Percentiles rank a stretch among this genome's conserved stretches.
phyloP scores from a whole-genome alignment of 805 yeast species.

The Komagataella kurtzmanii region DNA sequence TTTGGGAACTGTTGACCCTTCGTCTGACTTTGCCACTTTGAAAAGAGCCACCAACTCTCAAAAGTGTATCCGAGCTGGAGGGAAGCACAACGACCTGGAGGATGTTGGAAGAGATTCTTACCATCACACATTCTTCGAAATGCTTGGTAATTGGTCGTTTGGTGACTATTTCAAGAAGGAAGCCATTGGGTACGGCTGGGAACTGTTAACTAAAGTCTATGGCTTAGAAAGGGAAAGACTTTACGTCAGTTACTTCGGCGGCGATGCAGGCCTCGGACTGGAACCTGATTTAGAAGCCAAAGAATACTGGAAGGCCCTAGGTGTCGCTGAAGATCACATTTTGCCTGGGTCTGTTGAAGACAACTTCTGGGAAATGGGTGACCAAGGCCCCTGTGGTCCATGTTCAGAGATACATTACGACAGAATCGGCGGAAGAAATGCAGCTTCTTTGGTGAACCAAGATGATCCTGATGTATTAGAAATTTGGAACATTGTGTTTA shows the following conservation, averaged over 20 bases:
- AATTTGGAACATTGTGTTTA: conserved; percentile 96
- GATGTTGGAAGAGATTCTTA: conserved; percentile 97
- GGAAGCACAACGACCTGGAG: conserved; percentile 95
- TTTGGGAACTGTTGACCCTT: conserved; percentile 93
- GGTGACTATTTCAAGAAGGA: conserved; percentile 97
- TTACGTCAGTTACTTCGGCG: conserved; percentile 94
- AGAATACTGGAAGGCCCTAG: conserved; percentile 72
- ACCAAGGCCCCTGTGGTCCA: conserved; percentile 99
- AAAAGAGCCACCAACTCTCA: conserved; percentile 92
- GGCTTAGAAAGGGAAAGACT: conserved; percentile 69
- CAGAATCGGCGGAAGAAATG: conserved; percentile 97
- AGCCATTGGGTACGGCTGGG: conserved; percentile 86
- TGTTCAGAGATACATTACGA: conserved; percentile 97
- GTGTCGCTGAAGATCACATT: conserved; percentile 86
- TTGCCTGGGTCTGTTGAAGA: conserved; percentile 84
- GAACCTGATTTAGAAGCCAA: conserved; percentile 93
- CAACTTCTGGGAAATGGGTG: conserved; percentile 99
- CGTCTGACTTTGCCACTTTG: conserved; percentile 71
- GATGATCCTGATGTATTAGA: conserved; percentile 98
- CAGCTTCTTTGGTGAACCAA: conserved; percentile 77
- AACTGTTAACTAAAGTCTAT: conserved; percentile 72
- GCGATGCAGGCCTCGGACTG: conserved; percentile 71
- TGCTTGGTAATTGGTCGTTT: conserved; percentile 99
- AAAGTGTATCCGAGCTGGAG: conserved; percentile 99
- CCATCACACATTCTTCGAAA: conserved; percentile 97